phyloP scores from a whole-genome alignment of 2,329 filamentous ascomycete genomes.

The Paecilomyces fulvus region DNA sequence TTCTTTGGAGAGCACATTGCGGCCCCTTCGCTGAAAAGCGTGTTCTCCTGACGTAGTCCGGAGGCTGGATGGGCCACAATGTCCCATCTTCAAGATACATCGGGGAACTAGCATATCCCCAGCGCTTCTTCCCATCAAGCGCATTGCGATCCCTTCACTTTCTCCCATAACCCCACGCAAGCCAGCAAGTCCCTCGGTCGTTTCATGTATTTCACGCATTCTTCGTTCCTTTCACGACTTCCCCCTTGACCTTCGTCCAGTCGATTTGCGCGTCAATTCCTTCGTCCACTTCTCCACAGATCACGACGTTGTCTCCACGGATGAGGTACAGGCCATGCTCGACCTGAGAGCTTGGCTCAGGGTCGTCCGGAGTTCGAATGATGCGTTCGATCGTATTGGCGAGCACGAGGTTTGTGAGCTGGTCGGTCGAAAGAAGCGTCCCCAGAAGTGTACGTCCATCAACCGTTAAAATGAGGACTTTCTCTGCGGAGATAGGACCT shows the following conservation, averaged over 20 bases:
- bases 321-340: conserved; percentile 85
- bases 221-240: conserved; percentile 75
- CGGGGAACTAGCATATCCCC: background rate
- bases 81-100: background rate
- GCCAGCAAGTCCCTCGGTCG: background rate
- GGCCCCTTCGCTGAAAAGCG: background rate
- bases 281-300: conserved; percentile 85
- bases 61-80: background rate
- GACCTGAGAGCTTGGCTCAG: conserved; percentile 70
- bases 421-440: conserved; percentile 75
- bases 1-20: background rate
- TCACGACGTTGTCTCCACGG: conserved; percentile 86
- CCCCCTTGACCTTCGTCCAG: conserved; percentile 83
- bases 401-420: conserved; percentile 87
- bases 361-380: conserved; percentile 76
- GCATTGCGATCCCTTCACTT: background rate
- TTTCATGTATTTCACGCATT: conserved; percentile 44
- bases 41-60: background rate
- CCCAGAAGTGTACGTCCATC: conserved; percentile 84
- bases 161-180: background rate
- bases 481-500: conserved; percentile 53
- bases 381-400: conserved; percentile 78
- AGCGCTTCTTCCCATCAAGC: background rate
- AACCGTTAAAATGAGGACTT: conserved; percentile 81
- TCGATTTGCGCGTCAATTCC: conserved; percentile 82